A percentile compares a stretch with the other conserved stretches of the same genome.
Evolutionary conservation across 2,329 filamentous ascomycete genomes (phyloP).

Genomic region (Karstenula rhodostoma): DNA sequence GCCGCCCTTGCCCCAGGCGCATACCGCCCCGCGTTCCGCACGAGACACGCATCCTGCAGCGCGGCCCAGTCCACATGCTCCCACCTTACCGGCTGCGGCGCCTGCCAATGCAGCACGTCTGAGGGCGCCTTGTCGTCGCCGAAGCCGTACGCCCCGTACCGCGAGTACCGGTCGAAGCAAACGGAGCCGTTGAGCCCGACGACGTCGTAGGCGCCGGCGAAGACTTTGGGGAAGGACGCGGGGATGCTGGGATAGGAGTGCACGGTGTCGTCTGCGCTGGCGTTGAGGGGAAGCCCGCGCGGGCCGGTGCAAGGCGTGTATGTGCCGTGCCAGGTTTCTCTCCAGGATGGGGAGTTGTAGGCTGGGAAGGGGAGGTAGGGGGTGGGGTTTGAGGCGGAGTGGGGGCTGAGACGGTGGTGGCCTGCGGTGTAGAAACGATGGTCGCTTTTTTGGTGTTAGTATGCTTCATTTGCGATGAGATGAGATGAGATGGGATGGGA

Average conservation of each 20-base stretch:
- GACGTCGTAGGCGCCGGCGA: slow-evolving; percentile 49
- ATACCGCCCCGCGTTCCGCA: slow-evolving; percentile 72
- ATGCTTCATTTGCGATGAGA: neutral
- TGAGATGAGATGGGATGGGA: neutral
- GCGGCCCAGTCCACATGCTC: slow-evolving; percentile 73
- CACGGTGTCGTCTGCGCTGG: slow-evolving; percentile 67
- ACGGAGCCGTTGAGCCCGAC: slow-evolving; percentile 59
- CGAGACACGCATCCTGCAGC: slow-evolving; percentile 71
- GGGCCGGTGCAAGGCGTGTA: slow-evolving; percentile 73
- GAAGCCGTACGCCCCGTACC: slow-evolving; percentile 66
- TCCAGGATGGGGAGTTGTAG: slow-evolving; percentile 72
- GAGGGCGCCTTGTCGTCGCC: slow-evolving; percentile 59
- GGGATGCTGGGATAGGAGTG: slow-evolving; percentile 69
- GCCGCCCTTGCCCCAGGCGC: slow-evolving; percentile 51
- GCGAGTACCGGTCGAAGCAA: slow-evolving; percentile 68
- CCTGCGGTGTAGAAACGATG: slow-evolving; percentile 49
- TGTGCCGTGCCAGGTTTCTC: slow-evolving; percentile 62
- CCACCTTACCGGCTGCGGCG: slow-evolving; percentile 61
- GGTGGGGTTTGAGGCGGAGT: slow-evolving; percentile 53
- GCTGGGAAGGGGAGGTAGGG: slow-evolving; percentile 75
- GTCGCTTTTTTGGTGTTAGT: slow-evolving; percentile 38
- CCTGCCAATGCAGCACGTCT: slow-evolving; percentile 54
- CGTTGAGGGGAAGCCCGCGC: slow-evolving; percentile 59
- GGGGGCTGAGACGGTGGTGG: slow-evolving; percentile 40
- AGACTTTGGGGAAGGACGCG: slow-evolving; percentile 47